Conservation (phyloP, 1,284 basidiomycete species). For the Apiotrichum domesticum region DNA sequence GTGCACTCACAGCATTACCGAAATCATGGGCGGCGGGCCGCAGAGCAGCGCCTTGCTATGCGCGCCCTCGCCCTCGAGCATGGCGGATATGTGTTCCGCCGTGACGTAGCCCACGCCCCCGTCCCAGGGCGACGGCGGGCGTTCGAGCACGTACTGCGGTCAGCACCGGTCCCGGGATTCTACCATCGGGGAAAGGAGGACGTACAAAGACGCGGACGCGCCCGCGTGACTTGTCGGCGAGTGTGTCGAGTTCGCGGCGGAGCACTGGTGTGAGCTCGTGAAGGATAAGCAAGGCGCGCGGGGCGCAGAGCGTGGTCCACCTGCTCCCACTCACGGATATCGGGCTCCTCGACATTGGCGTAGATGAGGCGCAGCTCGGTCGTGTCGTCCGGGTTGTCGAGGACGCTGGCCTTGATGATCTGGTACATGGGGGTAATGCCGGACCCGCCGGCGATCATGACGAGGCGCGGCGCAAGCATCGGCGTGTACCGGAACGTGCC, state of each 20-base stretch:
- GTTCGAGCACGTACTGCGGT: constrained; percentile 78
- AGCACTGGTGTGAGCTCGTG: constrained; percentile 52
- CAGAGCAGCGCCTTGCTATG: constrained; percentile 72
- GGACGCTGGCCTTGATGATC: constrained; percentile 77
- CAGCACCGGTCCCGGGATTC: neutral
- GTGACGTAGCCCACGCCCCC: constrained; percentile 88
- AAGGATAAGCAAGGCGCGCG: too few relatives aligned
- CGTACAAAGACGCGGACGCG: constrained; percentile 67
- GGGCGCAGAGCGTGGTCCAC: neutral
- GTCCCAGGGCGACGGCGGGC: constrained; percentile 76
- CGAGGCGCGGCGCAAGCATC: constrained; percentile 65
- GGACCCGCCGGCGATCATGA: constrained; percentile 91
- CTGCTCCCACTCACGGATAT: constrained; percentile 54
- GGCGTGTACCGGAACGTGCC: constrained; percentile 79
- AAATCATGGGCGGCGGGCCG: constrained; percentile 91
- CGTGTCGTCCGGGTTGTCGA: constrained; percentile 68
- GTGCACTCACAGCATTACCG: neutral
- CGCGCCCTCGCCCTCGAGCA: constrained; percentile 60
- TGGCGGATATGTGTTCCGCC: constrained; percentile 53
- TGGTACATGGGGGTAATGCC: constrained; percentile 99
- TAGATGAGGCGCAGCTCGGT: constrained; percentile 85
- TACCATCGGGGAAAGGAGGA: neutral
- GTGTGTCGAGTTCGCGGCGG: constrained; percentile 68
- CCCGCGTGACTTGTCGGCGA: constrained; percentile 53
- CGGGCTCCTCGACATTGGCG: constrained; percentile 85